Percentiles rank a stretch among this genome's conserved stretches.
Conservation (phyloP, 805 yeast species). For the Tetrapisispora nanseiensis region DNA sequence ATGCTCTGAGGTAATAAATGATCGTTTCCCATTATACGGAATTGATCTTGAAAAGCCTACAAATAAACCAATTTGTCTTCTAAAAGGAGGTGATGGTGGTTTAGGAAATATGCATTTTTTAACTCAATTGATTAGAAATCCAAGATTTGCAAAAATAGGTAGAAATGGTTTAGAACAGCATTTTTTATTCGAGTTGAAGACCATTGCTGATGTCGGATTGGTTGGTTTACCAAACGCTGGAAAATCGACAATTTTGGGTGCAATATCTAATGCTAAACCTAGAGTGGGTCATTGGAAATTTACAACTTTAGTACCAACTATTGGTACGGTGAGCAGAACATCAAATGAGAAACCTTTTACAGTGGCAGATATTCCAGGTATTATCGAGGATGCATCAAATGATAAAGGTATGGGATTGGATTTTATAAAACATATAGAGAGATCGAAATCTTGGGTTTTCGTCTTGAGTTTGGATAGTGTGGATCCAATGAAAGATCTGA, state of each 20-base stretch:
- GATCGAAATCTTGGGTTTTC: constrained; percentile 83
- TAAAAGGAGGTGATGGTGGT: constrained; percentile 89
- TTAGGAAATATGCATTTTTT: constrained; percentile 93
- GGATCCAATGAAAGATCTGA: constrained; percentile 58
- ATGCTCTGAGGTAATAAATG: constrained; percentile 49
- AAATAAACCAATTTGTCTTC: constrained; percentile 53
- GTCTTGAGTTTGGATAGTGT: constrained; percentile 66
- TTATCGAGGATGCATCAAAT: constrained; percentile 75
- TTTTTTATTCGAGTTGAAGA: constrained; percentile 74
- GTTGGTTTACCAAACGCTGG: constrained; percentile 98
- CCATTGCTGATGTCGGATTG: constrained; percentile 85
- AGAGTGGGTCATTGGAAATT: constrained; percentile 95
- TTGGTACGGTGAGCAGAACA: constrained; percentile 72
- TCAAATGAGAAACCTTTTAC: constrained; percentile 62
- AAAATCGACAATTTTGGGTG: constrained; percentile 77
- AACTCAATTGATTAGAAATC: constrained; percentile 76
- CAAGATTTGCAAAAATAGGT: constrained; percentile 78
- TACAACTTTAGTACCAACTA: constrained; percentile 84
- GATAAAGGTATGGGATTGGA: constrained; percentile 92
- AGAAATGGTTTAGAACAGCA: constrained; percentile 54
- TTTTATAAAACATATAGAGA: constrained; percentile 82
- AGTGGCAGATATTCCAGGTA: constrained; percentile 96
- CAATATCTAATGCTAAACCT: constrained; percentile 84
- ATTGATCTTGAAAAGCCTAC: constrained; percentile 58
- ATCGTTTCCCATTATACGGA: constrained; percentile 74